Evolutionary conservation across 192 early-diverging fungal species (phyloP), one percentile per base, ranked within the genome.

Genomic region (Linnemannia zychae): DNA sequence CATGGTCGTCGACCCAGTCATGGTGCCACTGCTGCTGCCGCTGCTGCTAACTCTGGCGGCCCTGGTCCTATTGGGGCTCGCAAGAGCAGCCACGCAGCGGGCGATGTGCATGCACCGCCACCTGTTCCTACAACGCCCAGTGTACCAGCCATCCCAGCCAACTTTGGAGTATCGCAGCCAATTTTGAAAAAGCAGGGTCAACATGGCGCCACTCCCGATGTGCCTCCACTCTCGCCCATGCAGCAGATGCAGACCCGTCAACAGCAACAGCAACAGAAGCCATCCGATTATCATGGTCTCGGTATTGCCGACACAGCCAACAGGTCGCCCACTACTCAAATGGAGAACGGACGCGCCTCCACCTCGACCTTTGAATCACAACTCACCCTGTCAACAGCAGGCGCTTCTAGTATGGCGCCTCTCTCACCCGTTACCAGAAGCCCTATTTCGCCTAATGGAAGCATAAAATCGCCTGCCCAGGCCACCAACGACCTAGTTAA

Each of bases 1-100:
- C 79, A 81, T 36, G 79, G 71, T n/a, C 79, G 85, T 37, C 68
- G 71, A 57, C 79, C 85, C 7, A 87, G 85, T 49, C 34, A 72
- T 34, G 70, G 53, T 18, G 50, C 72, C 20, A 48, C 40, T 9
- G 50, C 49, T 17, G 72, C 36, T n/a, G 28, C 48, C 34, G 66
- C 63, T 17, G 78, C 47, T 38, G 63, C 44, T 20, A 48, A 36
- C 13, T n/a, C 52, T 24, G 28, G 46, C 34, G 24, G 67, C 36
- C 52, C 82, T 31, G 24, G 24, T 6, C 12, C 57, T 31, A 63
- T 63, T 15, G 57, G 57, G 73, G 44, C 47, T 57, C 80, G 73
- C 37, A 87, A 84, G 52, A 84, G 70, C 50, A 74, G 50, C 40
- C 73, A 75, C 4, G 71, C 24, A 28, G 50, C 48, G 53, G 47